Conservation (phyloP, 2,329 filamentous ascomycete genomes). For the Paecilomyces fulvus region DNA sequence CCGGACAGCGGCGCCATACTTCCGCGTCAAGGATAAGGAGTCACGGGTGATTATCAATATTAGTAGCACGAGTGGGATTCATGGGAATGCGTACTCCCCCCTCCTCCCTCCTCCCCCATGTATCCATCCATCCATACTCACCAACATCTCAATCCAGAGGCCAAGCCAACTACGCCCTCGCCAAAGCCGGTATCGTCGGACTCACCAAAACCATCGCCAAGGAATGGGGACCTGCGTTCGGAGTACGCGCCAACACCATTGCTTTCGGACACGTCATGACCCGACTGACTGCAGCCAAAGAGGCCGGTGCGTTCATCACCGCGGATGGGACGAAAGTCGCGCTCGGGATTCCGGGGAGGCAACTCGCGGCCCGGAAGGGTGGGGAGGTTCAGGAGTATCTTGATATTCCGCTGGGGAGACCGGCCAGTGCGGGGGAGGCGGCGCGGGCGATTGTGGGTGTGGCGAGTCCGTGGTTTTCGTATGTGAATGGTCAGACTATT, state of each 20-base stretch:
- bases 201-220: conserved; percentile 86
- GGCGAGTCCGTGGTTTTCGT: conserved; percentile 72
- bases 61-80: conserved; percentile 68
- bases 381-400: conserved; percentile 40
- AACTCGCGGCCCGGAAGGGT: conserved; percentile 26
- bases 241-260: conserved; percentile 73
- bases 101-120: too few species aligned
- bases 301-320: conserved; percentile 69
- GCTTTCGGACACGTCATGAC: conserved; percentile 79
- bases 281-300: conserved; percentile 73
- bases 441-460: conserved; percentile 69
- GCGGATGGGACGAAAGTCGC: conserved; percentile 68
- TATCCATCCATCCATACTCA: too few species aligned
- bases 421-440: conserved; percentile 71
- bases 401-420: conserved; percentile 71
- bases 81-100: conserved; percentile 76
- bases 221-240: conserved; percentile 79
- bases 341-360: conserved; percentile 62
- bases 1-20: conserved; percentile 72
- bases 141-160: conserved; percentile 38
- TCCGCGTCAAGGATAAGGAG: conserved; percentile 76
- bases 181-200: conserved; percentile 75
- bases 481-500: conserved; percentile 80
- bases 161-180: conserved; percentile 81
- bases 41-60: conserved; percentile 76